These are phyloP conservation scores for Nemania serpens DNA, from an alignment of 2,329 filamentous ascomycete genomes.

Conservation along the genomic window DNA sequence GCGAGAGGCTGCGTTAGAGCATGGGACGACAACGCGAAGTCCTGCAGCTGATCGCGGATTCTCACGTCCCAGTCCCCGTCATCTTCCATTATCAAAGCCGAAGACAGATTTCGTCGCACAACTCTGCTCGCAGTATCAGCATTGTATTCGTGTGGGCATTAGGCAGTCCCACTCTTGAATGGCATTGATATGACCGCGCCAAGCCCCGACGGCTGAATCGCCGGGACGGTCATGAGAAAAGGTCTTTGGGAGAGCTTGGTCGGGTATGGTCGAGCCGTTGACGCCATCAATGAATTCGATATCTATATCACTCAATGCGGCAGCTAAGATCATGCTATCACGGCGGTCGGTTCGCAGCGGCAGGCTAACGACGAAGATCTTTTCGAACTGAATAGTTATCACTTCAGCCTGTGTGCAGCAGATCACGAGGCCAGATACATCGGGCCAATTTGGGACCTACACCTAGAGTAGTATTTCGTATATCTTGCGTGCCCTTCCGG, in stretches of 20 bases:
- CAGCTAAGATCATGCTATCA: slow-evolving; percentile 41
- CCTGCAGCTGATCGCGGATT: slow-evolving; percentile 46
- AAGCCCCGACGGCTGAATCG: slow-evolving; percentile 29
- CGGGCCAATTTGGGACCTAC: neutral
- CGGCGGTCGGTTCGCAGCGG: slow-evolving; percentile 6
- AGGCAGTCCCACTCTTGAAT: slow-evolving; percentile 20
- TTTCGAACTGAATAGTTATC: slow-evolving; percentile 14
- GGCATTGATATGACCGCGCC: slow-evolving; percentile 41
- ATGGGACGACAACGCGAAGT: slow-evolving; percentile 33
- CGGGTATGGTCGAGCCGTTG: slow-evolving; percentile 36
- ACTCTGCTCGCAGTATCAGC: slow-evolving; percentile 39
- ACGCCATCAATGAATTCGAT: slow-evolving; percentile 45
- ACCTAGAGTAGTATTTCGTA: slow-evolving; percentile 16
- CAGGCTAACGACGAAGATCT: slow-evolving; percentile 13
- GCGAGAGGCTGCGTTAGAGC: slow-evolving; percentile 29
- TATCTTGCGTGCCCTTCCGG: neutral
- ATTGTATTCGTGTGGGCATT: neutral
- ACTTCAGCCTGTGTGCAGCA: neutral
- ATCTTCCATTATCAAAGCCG: slow-evolving; percentile 52
- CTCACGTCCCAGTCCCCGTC: slow-evolving; percentile 54
- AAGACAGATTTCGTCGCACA: slow-evolving; percentile 48
- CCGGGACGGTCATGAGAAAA: slow-evolving; percentile 23
- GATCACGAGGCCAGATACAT: neutral
- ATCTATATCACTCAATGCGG: slow-evolving; percentile 41
- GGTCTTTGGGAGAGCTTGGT: slow-evolving; percentile 24